These are phyloP conservation scores for Hypoxylon cercidicola DNA, from an alignment of 495 filamentous ascomycete species.

Conservation along the genomic window DNA sequence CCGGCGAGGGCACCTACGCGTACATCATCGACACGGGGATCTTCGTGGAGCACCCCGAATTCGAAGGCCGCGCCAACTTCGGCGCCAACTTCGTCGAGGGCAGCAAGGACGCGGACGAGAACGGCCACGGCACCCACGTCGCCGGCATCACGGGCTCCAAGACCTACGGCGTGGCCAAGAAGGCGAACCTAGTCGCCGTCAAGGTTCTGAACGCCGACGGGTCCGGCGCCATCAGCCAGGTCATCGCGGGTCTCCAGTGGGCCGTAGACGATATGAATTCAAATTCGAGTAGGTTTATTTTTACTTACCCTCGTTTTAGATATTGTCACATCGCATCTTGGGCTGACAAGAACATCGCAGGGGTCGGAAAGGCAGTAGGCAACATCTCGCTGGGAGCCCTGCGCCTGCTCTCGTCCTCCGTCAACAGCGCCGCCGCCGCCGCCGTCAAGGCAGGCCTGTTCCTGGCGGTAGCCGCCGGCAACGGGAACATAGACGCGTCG, in stretches of 20 bases:
- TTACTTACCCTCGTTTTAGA: not conserved
- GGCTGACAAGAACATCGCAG: conserved; percentile 18
- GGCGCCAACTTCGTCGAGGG: conserved; percentile 57
- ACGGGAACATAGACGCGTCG: conserved; percentile 45
- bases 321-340: too few species aligned
- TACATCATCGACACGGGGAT: conserved; percentile 64
- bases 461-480: conserved; percentile 59
- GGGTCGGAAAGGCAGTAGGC: conserved; percentile 49
- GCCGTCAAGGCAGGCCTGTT: conserved; percentile 55
- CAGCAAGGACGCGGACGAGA: conserved; percentile 47
- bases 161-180: conserved; percentile 53
- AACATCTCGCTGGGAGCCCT: conserved; percentile 61
- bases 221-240: conserved; percentile 51
- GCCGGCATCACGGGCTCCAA: conserved; percentile 47
- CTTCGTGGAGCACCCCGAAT: conserved; percentile 57
- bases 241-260: conserved; percentile 64
- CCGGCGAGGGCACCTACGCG: conserved; percentile 54
- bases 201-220: conserved; percentile 53
- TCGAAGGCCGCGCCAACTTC: conserved; percentile 61
- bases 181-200: conserved; percentile 46
- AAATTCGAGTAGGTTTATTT: conserved; percentile 32
- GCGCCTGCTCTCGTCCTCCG: conserved; percentile 46
- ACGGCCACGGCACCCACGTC: conserved; percentile 53
- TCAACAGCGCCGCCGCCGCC: conserved; percentile 54
- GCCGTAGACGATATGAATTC: conserved; percentile 50